Evolutionary conservation across 1,284 basidiomycete genomes (phyloP), one percentile per base, ranked within the genome.

Genomic region (Tetrapyrgos nigripes): DNA sequence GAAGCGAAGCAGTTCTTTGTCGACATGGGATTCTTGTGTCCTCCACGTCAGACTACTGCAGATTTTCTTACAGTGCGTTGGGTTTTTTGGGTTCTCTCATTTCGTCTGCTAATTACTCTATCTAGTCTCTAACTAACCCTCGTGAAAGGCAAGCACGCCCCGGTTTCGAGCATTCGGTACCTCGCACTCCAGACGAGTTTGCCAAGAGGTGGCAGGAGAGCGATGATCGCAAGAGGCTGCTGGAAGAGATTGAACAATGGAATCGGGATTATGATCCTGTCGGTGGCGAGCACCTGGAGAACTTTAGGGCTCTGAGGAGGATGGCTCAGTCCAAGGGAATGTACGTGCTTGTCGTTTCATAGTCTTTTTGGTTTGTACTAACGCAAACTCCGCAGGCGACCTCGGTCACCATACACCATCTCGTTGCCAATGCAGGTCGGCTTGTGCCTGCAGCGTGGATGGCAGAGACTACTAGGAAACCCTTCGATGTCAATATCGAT

Each of bases 1-100:
- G 71, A 79, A 14, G 91, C 89, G 1, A 80, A 83, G 58, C 73
- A 80, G 37, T 92, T 88, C 70, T 91, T 91, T 69, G 73, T 84
- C 54, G 76, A 85, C 59, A 83, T 92, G 78, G 91, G 90, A 23
- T 94, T 87, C 68, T 73, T 81, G 43, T 80, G 81, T 1, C 76
- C 79, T 3, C 71, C 77, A 37, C 76, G 88, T 27, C 86, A 90
- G 66, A 89, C 86, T 0, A 87, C 86, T 0, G 82, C 85, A 21
- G 88, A 89, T 66, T 92, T 89, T 73, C 75, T 91, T 27, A 77
- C 81, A 19, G 53, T 54, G 27, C 5, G 53, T 47, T 3, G 10
- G 10, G 13, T 17, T 51, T 17, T 19, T 21, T 9, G 19, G 28
- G 13, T 44, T 33, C 13, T 33, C 19, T 33, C 28, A 21, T 23